Percentiles rank a stretch among this genome's conserved stretches.
Conservation (phyloP, 2,329 filamentous ascomycete species). For the Tolypocladium tropicale region DNA sequence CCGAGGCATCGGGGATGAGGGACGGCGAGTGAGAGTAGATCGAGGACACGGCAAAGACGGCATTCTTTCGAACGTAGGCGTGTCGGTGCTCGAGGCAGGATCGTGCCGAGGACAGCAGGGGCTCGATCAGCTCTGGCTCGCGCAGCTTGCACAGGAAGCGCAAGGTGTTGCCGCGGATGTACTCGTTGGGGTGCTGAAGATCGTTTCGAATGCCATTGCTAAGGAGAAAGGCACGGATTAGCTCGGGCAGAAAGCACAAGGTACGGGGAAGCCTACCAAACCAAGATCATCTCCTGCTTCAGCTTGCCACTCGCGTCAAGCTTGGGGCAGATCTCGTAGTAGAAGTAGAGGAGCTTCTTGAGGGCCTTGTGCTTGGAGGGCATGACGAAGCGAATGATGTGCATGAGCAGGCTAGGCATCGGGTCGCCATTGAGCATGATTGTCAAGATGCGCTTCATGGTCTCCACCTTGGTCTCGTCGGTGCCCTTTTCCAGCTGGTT, state of each 20-base stretch:
- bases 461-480: conserved; percentile 87
- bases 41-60: conserved; percentile 86
- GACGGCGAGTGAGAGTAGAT: conserved; percentile 86
- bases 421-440: conserved; percentile 98
- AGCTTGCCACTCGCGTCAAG: conserved; percentile 85
- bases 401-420: conserved; percentile 93
- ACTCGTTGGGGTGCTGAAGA: conserved; percentile 95
- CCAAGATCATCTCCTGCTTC: conserved; percentile 99
- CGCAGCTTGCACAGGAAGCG: conserved; percentile 95
- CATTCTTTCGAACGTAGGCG: conserved; percentile 96
- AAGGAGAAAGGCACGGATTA: background rate
- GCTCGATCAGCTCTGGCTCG: conserved; percentile 92
- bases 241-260: background rate
- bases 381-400: conserved; percentile 99
- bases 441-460: conserved; percentile 91
- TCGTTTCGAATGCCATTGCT: conserved; percentile 98
- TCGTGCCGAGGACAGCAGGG: conserved; percentile 82
- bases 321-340: conserved; percentile 98
- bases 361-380: conserved; percentile 91
- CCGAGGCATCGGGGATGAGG: conserved; percentile 89
- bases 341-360: conserved; percentile 98
- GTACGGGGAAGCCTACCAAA: conserved; percentile 56
- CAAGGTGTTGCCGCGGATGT: conserved; percentile 94
- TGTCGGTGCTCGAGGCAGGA: conserved; percentile 92
- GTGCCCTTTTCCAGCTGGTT: conserved; percentile 88